Evolutionary conservation across 2,329 filamentous ascomycete genomes (phyloP).

Genomic region (Hysterium pulicare): DNA sequence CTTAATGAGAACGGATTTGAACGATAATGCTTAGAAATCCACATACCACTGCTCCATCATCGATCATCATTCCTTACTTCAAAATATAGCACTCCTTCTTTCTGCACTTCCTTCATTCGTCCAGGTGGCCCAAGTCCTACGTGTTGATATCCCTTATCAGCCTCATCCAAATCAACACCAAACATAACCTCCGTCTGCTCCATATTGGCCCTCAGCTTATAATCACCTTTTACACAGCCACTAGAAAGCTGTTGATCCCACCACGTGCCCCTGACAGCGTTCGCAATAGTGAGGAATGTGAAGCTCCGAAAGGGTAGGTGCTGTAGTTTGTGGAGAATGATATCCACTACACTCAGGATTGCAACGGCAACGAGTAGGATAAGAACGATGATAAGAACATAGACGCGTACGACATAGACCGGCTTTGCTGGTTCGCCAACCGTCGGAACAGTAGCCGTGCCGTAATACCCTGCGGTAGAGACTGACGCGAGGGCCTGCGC

Average conservation of each 20-base stretch:
- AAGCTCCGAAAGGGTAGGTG: conserved; percentile 3
- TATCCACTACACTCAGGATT: background rate
- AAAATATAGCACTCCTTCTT: background rate
- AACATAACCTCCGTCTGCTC: background rate
- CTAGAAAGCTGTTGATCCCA: background rate
- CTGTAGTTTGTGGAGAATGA: background rate
- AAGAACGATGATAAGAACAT: conserved; percentile 3
- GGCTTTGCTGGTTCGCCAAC: conserved; percentile 4
- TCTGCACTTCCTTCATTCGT: background rate
- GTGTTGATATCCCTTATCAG: background rate
- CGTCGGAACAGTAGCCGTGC: conserved; percentile 5
- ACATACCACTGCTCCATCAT: too few species aligned
- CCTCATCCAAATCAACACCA: background rate
- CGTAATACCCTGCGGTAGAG: conserved; percentile 6
- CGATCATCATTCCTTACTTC: too few species aligned
- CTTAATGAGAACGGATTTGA: too few species aligned
- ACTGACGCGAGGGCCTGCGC: conserved; percentile 3
- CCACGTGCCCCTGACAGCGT: conserved; percentile 4
- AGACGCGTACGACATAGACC: conserved; percentile 6
- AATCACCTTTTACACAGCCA: background rate
- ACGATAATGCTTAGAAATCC: too few species aligned
- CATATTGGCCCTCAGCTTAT: background rate
- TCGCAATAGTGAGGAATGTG: conserved; percentile 8
- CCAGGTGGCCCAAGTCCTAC: background rate
- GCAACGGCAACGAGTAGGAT: background rate